These are phyloP conservation scores for Plectosphaerella cucumerina DNA, from an alignment of 2,329 filamentous ascomycete genomes.

Conservation along the genomic window DNA sequence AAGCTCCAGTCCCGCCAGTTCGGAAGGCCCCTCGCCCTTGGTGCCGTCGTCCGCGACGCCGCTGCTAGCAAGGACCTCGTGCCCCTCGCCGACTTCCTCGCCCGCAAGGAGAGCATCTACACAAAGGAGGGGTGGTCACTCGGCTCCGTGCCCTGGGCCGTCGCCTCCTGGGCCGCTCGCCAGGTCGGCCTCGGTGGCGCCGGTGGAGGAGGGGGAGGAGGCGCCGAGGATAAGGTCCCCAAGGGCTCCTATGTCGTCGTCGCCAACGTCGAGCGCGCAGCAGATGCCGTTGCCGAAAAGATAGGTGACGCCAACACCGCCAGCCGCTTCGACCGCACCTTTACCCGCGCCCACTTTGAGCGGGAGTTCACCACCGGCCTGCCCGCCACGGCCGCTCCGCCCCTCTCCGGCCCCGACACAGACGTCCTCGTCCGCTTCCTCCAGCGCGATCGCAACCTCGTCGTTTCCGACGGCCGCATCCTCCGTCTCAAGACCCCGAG, in stretches of 20 bases:
- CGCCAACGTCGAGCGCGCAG: conserved; percentile 56
- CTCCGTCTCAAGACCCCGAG: conserved; percentile 66
- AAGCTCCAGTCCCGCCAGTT: conserved; percentile 73
- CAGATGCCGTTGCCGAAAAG: conserved; percentile 46
- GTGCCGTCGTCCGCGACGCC: conserved; percentile 73
- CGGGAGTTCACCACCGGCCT: conserved; percentile 52
- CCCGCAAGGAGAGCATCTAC: conserved; percentile 66
- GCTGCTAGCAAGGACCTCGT: conserved; percentile 66
- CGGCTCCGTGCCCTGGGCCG: conserved; percentile 58
- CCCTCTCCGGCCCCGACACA: conserved; percentile 49
- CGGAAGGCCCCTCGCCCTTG: conserved; percentile 76
- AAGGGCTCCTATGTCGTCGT: conserved; percentile 63
- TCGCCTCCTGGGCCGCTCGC: conserved; percentile 71
- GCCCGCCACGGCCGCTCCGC: not conserved
- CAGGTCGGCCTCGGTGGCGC: conserved; percentile 55
- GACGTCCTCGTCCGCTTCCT: conserved; percentile 68
- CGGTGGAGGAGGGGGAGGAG: conserved; percentile 2
- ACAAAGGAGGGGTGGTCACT: conserved; percentile 58
- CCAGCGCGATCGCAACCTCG: conserved; percentile 58
- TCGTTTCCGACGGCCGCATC: conserved; percentile 60
- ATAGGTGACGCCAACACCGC: conserved; percentile 16
- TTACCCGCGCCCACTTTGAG: conserved; percentile 61
- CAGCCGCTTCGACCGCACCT: conserved; percentile 61
- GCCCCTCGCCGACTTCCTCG: conserved; percentile 64
- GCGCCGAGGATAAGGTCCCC: conserved; percentile 54